Base-by-base conservation (phyloP, 176 grass and related monocot species). In the Carex myosuroides region DNA sequence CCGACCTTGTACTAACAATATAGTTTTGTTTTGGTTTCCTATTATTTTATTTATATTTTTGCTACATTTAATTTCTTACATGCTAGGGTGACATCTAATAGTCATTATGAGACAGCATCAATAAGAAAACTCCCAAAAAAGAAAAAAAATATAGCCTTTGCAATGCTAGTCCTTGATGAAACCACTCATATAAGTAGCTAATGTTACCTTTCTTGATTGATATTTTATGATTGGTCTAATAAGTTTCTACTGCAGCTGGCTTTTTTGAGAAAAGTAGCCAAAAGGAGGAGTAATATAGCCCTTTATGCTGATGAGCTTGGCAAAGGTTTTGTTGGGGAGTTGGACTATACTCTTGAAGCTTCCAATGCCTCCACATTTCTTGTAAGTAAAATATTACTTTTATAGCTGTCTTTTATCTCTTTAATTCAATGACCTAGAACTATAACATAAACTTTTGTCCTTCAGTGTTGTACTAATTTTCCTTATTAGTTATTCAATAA, bases 281-380 rank as follows among this genome's bases (percentile, higher is more conserved):
- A 98, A 77, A 88, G 95, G 73, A 93, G 85, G 83, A 98, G 88
- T 85, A 87, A 98, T 85, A 90, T 93, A 80, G 26, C 87, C 20
- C 91, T 98, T 44, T 98, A 98, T 83, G 95, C 92, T 89, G 95
- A 98, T 86, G 95, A 98, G 52, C 63, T 98, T 78, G 92, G 95
- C 87, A 94, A 80, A 90, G 95, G 92, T 84, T 91, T 98, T 69
- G 87, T 94, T 70, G 92, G 88, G 21, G 95, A 98, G 65, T 74
- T 98, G 74, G 91, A 94, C 82, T 98, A 98, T 82, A 98, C 90
- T 68, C 89, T 88, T 88, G 95, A 98, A 93, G 95, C 92, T 63
- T 88, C 89, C 77, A 98, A 98, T 81, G 92, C 92, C 62, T 86
- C 91, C 55, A 91, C 88, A 80, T 98, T 98, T 81, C 76, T 90